Base-by-base conservation (phyloP, 306 rosid genomes). In the Abrus precatorius region DNA sequence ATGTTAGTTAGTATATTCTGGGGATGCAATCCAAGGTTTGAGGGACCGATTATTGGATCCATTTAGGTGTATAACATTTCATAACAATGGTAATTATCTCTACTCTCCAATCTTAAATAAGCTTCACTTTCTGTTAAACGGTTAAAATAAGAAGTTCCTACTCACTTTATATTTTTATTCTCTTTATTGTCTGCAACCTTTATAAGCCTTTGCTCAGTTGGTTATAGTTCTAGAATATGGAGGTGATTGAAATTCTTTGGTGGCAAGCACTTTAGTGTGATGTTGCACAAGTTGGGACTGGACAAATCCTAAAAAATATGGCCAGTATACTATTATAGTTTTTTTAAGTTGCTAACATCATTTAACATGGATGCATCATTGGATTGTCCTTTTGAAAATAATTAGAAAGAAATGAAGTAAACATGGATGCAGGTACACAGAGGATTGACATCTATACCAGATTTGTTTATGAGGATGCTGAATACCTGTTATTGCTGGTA, bases 41-140 rank as follows among this genome's bases (percentile, higher is more conserved):
- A 75, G 83, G 40, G 77, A 85, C 87, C 86, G 75, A 72, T 85
- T 85, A 77, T 78, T 33, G 34, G 85, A 80, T 84, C 72, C 78
- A 62, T 69, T 77, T 82, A 69, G 61, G 82, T 57, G 81, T 65
- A 70, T 55, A 41, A 45, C 43, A 74, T 78, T 82, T 78, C 56
- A 48, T 59, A 32, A 38, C 60, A 87, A 92, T 92, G 97, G 97
- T 92, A 90, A 55, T 34, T 54, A 69, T 54, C 29, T 59, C 33
- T 32, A 27, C 6, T 69, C 50, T 41, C 32, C 74, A 36, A 73
- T 45, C 27, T 74, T 59, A 5, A 48, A 4, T 64, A 43, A 68
- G 68, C 49, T 53, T 77, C 14, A 44, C 48, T 20, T 41, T 77
- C 38, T 56, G 10, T 78, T 36, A 29, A 49, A 28, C 59, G 32